Evolutionary conservation across 176 grass and related monocot genomes (phyloP).

Genomic region (Hyparrhenia diplandra): DNA sequence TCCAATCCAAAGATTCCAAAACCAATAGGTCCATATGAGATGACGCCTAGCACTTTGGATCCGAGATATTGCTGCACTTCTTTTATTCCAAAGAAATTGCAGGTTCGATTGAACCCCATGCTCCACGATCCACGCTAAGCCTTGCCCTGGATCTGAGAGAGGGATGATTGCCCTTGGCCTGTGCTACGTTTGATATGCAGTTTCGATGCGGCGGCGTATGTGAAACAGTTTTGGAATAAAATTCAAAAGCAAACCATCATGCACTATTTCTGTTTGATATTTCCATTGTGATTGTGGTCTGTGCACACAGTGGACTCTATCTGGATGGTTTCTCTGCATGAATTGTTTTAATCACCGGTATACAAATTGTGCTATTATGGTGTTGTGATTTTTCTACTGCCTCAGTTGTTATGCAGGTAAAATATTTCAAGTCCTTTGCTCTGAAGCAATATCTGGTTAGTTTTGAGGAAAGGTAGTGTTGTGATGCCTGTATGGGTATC

Average conservation of each 20-base stretch:
- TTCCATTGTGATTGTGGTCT: not conserved
- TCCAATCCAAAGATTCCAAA: not conserved
- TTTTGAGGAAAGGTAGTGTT: not conserved
- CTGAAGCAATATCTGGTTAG: not conserved
- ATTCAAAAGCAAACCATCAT: not conserved
- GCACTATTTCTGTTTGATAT: not conserved
- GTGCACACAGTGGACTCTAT: not conserved
- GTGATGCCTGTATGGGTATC: not conserved
- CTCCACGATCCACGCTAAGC: not conserved
- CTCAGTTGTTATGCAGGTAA: not conserved
- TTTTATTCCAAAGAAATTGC: not conserved
- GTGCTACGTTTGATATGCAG: not conserved
- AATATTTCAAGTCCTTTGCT: not conserved
- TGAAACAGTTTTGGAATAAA: conserved; percentile 10
- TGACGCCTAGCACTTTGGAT: not conserved
- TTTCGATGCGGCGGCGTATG: not conserved
- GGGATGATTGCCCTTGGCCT: not conserved
- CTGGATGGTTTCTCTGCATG: not conserved
- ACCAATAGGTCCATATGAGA: not conserved
- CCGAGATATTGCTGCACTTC: not conserved
- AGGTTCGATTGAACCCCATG: not conserved
- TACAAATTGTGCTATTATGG: not conserved
- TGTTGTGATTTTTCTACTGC: not conserved
- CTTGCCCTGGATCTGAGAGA: not conserved
- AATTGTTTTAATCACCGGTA: not conserved